Conservation (phyloP, 2,329 filamentous ascomycete genomes). For the Arthroderma uncinatum region DNA sequence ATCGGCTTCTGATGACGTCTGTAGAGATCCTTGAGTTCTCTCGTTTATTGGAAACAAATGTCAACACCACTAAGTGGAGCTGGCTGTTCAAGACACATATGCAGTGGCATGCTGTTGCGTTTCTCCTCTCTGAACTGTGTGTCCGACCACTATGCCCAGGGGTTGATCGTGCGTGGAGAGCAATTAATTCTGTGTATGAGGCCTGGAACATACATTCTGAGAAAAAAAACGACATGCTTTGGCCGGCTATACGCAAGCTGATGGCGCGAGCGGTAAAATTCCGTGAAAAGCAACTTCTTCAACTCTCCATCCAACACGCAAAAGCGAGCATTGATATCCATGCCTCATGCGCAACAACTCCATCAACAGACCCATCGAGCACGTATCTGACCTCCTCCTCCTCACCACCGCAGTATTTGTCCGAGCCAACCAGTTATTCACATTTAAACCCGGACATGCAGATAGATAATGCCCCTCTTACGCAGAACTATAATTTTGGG, state of each 20-base stretch:
- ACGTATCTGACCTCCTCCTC: background rate
- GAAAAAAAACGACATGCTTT: constrained; percentile 47
- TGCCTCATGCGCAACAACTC: background rate
- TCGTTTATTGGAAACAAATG: constrained; percentile 53
- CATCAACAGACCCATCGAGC: background rate
- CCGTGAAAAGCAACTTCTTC: constrained; percentile 39
- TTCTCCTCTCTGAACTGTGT: constrained; percentile 50
- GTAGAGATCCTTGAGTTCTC: constrained; percentile 66
- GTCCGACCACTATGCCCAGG: constrained; percentile 40
- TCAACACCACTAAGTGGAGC: constrained; percentile 50
- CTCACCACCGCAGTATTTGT: background rate
- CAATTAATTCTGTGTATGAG: constrained; percentile 40
- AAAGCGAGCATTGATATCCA: constrained; percentile 15
- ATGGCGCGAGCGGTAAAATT: constrained; percentile 48
- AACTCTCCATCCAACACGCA: constrained; percentile 13
- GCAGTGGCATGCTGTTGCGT: constrained; percentile 55
- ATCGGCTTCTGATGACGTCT: constrained; percentile 59
- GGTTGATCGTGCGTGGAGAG: constrained; percentile 51
- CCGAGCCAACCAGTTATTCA: background rate
- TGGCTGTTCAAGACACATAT: constrained; percentile 56
- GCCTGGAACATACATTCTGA: constrained; percentile 27
- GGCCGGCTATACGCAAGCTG: constrained; percentile 51
- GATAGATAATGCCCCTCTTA: background rate
- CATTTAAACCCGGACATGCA: background rate
- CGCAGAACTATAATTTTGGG: background rate